Evolutionary conservation across 495 filamentous ascomycete genomes (phyloP), one percentile per base, ranked within the genome.

Genomic region (Clavariopsis aquatica): DNA sequence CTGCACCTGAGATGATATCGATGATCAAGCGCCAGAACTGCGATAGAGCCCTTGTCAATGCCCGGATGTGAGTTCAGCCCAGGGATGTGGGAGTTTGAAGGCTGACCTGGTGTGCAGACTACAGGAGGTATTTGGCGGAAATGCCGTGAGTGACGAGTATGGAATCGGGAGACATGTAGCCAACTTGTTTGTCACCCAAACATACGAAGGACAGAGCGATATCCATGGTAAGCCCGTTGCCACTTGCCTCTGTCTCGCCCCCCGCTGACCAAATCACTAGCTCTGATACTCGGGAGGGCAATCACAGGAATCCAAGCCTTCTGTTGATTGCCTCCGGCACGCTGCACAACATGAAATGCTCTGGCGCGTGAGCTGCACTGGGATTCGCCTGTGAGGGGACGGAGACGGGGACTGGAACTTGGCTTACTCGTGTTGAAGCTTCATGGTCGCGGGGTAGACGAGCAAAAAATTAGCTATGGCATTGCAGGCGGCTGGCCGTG

Each of bases 1-100:
- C 83, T 24, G 86, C 89, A 1, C 93, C 94, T 9, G 95, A 98
- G 78, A 97, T 97, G 95, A 95, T 98, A 71, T 93, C 89, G 43
- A 95, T 98, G 91, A 87, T 97, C 71, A 98, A 98, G 81, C 83
- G 94, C 66, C 93, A 98, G 79, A 98, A 98, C 75, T 98, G 95
- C 78, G 94, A 98, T 75, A 83, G 89, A 38, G 93, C 94, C 17
- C 78, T 98, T 69, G 77, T 84, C 13, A 91, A 93, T 71, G 85
- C 93, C 28, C 82, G 94, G 60, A 81, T 82, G 85, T 86, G 78
- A 68, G 85, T 77, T 53, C n/a, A 10, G n/a, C n/a, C 2, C 38
- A 9, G 15, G 12, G 5, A 17, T 43, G 3, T 8, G n/a, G n/a
- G n/a, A 15, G 13, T 17, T 43, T n/a, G 38, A n/a, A 43, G 13